These are phyloP conservation scores for Pelargonium fulgidum DNA, from an alignment of 441 rosid species.

Conservation along the genomic window DNA sequence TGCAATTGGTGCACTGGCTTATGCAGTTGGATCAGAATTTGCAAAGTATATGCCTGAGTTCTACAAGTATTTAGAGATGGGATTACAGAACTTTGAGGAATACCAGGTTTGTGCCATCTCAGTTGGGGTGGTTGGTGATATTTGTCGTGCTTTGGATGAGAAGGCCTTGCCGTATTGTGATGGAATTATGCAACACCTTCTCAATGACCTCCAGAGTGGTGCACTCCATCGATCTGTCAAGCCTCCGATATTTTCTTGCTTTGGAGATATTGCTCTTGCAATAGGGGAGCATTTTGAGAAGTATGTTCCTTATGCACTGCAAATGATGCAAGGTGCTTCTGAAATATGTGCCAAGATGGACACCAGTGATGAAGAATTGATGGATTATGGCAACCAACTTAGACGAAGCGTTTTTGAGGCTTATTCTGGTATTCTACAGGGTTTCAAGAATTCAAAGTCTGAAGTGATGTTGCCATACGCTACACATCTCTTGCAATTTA, in stretches of 20 bases:
- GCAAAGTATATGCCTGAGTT: slow-evolving; percentile 21
- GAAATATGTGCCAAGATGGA: slow-evolving; percentile 67
- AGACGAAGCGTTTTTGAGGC: slow-evolving; percentile 82
- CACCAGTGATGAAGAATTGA: slow-evolving; percentile 58
- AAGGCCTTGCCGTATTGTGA: slow-evolving; percentile 45
- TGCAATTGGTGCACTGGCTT: slow-evolving; percentile 25
- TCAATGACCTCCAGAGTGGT: slow-evolving; percentile 45
- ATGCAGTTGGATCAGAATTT: slow-evolving; percentile 20
- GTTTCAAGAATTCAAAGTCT: slow-evolving; percentile 65
- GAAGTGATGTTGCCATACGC: slow-evolving; percentile 84
- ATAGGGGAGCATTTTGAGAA: slow-evolving; percentile 50
- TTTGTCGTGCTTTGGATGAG: slow-evolving; percentile 49
- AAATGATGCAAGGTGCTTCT: slow-evolving; percentile 68
- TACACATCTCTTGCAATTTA: slow-evolving; percentile 71
- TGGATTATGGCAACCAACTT: slow-evolving; percentile 82
- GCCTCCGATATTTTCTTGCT: slow-evolving; percentile 55
- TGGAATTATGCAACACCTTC: slow-evolving; percentile 54
- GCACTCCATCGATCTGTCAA: slow-evolving; percentile 50
- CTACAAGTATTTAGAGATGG: slow-evolving; percentile 47
- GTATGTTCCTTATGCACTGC: slow-evolving; percentile 52
- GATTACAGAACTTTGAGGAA: slow-evolving; percentile 56
- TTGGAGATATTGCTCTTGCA: slow-evolving; percentile 54
- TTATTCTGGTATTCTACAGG: slow-evolving; percentile 88
- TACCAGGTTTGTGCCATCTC: slow-evolving; percentile 56
- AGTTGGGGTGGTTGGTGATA: slow-evolving; percentile 55